Evolutionary conservation across 441 rosid species (phyloP), one percentile per base, ranked within the genome.

Genomic region (Raphanus hybrid): DNA sequence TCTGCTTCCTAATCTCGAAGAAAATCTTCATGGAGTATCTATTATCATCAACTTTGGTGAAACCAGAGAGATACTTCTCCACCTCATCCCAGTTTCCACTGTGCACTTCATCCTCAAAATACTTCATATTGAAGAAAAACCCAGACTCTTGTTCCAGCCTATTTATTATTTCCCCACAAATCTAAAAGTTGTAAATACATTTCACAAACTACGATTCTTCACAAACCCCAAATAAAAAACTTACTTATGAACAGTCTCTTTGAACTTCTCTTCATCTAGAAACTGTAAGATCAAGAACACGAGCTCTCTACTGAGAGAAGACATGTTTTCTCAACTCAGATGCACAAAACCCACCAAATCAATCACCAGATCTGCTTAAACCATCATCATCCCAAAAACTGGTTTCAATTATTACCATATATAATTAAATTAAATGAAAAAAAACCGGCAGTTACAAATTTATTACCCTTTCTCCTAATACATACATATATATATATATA

Each of bases 141-240:
- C 99, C 99, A 79, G 99, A 96, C 86, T 96, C 98, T 85, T 93
- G 98, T 74, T 96, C 99, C 79, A 96, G 95, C 90, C 99, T 95
- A 82, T 67, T 77, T 52, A n/a, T 34, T 34, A 20, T 23, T 23
- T 23, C 26, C 26, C 26, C 52, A 3, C 5, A 59, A 18, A 75
- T 8, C 32, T 23, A 59, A 81, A 57, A 35, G 37, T 78, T 35
- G 2, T 11, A 48, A 45, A 69, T 59, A 67, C 75, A 70, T 29
- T 39, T 65, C 77, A 63, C 75, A 65, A 71, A 61, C 76, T 74
- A 59, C 5, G 3, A 14, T 50, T 69, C 66, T 58, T n/a, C 71
- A 15, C 39, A 78, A 65, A 67, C 52, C 6, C 18, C 4, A 45
- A 12, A 45, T 11, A 9, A 52, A 55, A 41, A 16, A 16, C 93